Conservation (phyloP, 164 flowering plant genomes). For the Kalanchoe fedtschenkoi region DNA sequence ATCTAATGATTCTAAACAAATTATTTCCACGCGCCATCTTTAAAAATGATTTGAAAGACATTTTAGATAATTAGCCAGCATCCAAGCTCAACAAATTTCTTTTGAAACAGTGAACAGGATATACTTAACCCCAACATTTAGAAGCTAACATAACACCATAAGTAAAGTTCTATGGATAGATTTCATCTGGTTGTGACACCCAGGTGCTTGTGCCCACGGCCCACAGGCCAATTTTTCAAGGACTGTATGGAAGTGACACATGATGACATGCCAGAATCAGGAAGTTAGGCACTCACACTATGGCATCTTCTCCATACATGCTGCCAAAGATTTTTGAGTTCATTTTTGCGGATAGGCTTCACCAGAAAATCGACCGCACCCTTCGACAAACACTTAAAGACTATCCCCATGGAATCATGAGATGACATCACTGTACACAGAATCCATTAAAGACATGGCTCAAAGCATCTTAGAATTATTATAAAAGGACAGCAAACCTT, state of each 20-base stretch:
- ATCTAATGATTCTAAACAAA: background rate
- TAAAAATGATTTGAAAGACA: background rate
- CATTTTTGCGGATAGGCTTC: slow-evolving; percentile 49
- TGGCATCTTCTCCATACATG: slow-evolving; percentile 55
- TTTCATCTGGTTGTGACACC: background rate
- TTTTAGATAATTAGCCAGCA: background rate
- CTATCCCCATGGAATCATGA: slow-evolving; percentile 39
- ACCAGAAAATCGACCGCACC: slow-evolving; percentile 49
- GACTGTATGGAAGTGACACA: background rate
- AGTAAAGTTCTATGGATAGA: background rate
- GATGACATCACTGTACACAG: slow-evolving; percentile 51
- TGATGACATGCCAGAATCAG: background rate
- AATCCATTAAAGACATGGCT: background rate
- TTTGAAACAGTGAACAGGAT: background rate
- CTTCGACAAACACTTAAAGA: slow-evolving; percentile 46
- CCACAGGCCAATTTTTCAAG: background rate
- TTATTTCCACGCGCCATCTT: too few relatives aligned
- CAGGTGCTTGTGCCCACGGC: background rate
- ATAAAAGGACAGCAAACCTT: background rate
- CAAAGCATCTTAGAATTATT: background rate
- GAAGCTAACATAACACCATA: background rate
- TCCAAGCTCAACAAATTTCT: background rate
- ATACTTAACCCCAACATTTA: background rate
- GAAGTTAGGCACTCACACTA: slow-evolving; percentile 20
- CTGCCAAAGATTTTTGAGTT: slow-evolving; percentile 52